Conservation (phyloP, 2,329 filamentous ascomycete genomes). For the Magnaporthales sp. region DNA sequence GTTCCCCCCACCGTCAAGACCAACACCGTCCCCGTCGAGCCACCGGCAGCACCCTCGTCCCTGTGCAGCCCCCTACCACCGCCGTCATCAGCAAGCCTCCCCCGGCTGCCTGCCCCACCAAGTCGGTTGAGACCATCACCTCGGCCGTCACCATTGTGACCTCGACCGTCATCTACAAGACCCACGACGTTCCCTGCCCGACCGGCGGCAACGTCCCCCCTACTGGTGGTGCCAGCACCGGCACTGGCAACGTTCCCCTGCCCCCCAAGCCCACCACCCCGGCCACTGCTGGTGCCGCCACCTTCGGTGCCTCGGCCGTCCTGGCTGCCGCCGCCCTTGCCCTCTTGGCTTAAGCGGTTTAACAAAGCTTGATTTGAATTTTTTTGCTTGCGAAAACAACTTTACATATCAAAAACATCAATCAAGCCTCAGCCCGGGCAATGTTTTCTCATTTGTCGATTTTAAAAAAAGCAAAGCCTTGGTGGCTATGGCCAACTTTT, state of each 20-base stretch:
- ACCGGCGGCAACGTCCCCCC: constrained; percentile 19
- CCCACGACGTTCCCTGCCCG: constrained; percentile 32
- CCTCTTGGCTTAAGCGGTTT: constrained; percentile 40
- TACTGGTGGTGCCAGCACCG: constrained; percentile 11
- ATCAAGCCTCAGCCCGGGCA: not conserved
- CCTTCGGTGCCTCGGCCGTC: constrained; percentile 42
- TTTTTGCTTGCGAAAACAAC: not conserved
- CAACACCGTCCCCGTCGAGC: constrained; percentile 23
- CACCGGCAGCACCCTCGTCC: constrained; percentile 25
- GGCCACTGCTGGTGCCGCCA: constrained; percentile 43
- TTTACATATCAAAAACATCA: constrained; percentile 4
- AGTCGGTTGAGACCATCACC: constrained; percentile 42
- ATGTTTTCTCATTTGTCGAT: constrained; percentile 19
- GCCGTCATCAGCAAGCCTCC: constrained; percentile 10
- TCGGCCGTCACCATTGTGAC: constrained; percentile 48
- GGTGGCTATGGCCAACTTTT: constrained; percentile 27
- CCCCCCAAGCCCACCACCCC: constrained; percentile 22
- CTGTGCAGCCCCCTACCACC: constrained; percentile 10
- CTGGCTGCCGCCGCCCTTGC: constrained; percentile 45
- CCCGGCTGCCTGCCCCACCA: constrained; percentile 22
- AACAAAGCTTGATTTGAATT: not conserved
- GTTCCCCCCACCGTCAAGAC: constrained; percentile 20
- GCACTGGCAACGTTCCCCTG: not conserved
- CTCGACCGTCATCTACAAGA: constrained; percentile 44
- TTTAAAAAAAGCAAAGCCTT: constrained; percentile 24